Evolutionary conservation across 106 monocot genomes (phyloP).

Genomic region (Agapanthus africanus): DNA sequence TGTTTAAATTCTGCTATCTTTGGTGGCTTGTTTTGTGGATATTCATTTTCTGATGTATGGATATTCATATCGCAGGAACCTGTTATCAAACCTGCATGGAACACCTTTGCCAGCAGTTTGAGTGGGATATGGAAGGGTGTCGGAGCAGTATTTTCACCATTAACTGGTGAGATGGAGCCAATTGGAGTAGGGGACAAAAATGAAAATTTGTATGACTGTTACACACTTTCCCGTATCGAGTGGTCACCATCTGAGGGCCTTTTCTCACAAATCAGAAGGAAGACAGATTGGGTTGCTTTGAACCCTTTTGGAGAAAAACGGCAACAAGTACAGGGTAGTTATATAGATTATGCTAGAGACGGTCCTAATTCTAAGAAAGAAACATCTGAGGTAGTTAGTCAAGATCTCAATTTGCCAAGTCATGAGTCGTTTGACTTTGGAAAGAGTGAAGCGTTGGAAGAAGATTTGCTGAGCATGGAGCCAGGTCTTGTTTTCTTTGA

Average conservation of each 20-base stretch:
- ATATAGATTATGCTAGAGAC: constrained; percentile 2
- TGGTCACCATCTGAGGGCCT: constrained; percentile 23
- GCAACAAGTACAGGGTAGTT: constrained; percentile 11
- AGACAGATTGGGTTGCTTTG: constrained; percentile 64
- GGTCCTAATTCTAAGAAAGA: constrained; percentile 7
- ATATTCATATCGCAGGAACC: constrained; percentile 56
- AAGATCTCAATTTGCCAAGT: constrained; percentile 27
- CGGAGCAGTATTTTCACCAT: constrained; percentile 88
- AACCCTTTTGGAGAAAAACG: constrained; percentile 68
- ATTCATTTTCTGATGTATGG: neutral
- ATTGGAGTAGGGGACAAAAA: constrained; percentile 56
- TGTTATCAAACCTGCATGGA: constrained; percentile 81
- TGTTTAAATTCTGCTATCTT: neutral
- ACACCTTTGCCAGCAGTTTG: constrained; percentile 71
- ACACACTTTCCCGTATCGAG: constrained; percentile 68
- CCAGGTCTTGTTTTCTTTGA: constrained; percentile 95
- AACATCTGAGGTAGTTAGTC: neutral
- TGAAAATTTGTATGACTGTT: constrained; percentile 89
- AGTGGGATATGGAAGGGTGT: constrained; percentile 95
- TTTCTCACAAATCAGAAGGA: constrained; percentile 35
- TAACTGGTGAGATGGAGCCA: constrained; percentile 86
- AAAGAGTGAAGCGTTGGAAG: constrained; percentile 58
- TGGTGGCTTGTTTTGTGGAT: neutral
- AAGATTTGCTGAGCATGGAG: constrained; percentile 68
- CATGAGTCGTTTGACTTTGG: constrained; percentile 63